phyloP scores from a whole-genome alignment of 148 eudicot genomes.

The Rhododendron williamsianum region DNA sequence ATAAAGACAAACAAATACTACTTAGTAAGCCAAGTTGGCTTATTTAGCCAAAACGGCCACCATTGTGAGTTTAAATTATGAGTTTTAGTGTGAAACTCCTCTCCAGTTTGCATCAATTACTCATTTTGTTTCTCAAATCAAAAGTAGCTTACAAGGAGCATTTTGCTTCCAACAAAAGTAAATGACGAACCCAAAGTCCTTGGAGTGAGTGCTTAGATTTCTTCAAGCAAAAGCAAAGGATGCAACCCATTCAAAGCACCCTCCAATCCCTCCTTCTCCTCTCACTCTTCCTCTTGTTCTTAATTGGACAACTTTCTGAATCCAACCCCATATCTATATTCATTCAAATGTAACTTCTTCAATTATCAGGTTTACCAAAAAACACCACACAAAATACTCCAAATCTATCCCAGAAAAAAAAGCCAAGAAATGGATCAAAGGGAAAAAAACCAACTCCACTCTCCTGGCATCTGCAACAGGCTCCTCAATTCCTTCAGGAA shows the following conservation, averaged over 20 bases:
- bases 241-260: not conserved
- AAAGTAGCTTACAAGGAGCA: not conserved
- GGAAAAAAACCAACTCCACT: not conserved
- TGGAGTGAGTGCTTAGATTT: not conserved
- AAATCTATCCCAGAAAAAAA: not conserved
- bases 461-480: not conserved
- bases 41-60: too few species aligned
- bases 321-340: not conserved
- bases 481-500: not conserved
- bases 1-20: too few species aligned
- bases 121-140: not conserved
- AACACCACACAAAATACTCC: not conserved
- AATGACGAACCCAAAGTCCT: not conserved
- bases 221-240: constrained; percentile 7
- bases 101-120: too few species aligned
- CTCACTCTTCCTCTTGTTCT: not conserved
- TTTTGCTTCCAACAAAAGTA: not conserved
- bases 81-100: too few species aligned
- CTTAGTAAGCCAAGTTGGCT: too few species aligned
- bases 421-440: not conserved
- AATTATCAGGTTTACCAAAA: not conserved
- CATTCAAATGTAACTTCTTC: not conserved
- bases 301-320: not conserved
- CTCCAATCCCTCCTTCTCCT: not conserved
- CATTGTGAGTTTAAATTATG: too few species aligned